Evolutionary conservation across 2,329 filamentous ascomycete species (phyloP).

Genomic region (Paraphaeosphaeria sporulosa): DNA sequence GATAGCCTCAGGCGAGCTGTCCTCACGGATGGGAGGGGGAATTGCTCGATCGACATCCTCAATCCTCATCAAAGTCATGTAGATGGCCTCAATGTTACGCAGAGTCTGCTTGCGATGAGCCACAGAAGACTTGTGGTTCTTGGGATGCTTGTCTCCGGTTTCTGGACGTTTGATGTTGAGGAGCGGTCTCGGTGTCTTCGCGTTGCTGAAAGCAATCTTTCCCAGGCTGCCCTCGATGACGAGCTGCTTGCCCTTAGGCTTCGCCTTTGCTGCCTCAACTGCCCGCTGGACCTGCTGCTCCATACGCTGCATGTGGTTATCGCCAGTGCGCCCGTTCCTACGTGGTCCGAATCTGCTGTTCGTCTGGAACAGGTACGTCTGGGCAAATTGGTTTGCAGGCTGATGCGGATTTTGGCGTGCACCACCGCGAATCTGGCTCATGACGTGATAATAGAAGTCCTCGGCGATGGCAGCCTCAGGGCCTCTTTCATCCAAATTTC

Average conservation of each 20-base stretch:
- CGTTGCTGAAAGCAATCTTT: constrained; percentile 99
- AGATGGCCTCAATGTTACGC: constrained; percentile 87
- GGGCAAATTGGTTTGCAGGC: constrained; percentile 93
- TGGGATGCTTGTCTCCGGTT: constrained; percentile 58
- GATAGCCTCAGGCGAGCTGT: constrained; percentile 71
- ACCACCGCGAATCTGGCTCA: constrained; percentile 89
- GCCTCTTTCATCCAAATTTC: constrained; percentile 81
- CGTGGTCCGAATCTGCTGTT: constrained; percentile 81
- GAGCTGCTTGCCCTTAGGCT: constrained; percentile 96
- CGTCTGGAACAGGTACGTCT: constrained; percentile 96
- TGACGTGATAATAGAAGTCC: constrained; percentile 99
- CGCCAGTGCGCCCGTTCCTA: constrained; percentile 80
- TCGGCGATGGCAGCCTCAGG: constrained; percentile 83
- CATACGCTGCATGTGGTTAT: constrained; percentile 99
- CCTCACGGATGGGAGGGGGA: constrained; percentile 71
- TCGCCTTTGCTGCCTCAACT: constrained; percentile 95
- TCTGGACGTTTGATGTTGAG: constrained; percentile 94
- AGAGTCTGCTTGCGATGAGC: constrained; percentile 83
- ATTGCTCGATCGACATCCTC: constrained; percentile 90
- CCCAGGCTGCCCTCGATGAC: constrained; percentile 95
- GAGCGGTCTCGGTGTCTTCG: constrained; percentile 93
- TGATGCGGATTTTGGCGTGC: constrained; percentile 91
- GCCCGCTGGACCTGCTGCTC: constrained; percentile 98
- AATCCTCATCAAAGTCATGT: constrained; percentile 87
- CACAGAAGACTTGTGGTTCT: constrained; percentile 60